A percentile compares a stretch with the other conserved stretches of the same genome.
Conservation (phyloP, 2,329 filamentous ascomycete genomes). For the Domatiomyces catenatus region DNA sequence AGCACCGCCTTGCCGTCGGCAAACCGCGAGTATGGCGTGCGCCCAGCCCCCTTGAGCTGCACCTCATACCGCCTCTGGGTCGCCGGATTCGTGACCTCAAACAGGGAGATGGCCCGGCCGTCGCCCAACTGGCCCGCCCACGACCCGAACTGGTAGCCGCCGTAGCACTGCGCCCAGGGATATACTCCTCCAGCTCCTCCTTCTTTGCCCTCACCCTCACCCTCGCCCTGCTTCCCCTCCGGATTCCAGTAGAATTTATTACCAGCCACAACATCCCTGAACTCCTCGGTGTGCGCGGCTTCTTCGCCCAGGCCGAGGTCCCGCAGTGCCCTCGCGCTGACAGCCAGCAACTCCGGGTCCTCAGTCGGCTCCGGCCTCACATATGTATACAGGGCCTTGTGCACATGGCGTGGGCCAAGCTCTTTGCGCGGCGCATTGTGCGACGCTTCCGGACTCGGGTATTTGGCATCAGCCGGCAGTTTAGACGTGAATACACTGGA, state of each 20-base stretch:
- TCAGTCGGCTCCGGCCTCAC: conserved; percentile 63
- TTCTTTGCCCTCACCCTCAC: too few relatives aligned
- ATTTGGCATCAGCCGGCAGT: conserved; percentile 61
- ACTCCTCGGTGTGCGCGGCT: conserved; percentile 57
- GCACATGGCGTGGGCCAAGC: conserved; percentile 69
- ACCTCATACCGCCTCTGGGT: conserved; percentile 69
- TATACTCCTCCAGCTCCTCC: conserved; percentile 53
- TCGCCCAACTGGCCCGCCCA: conserved; percentile 96
- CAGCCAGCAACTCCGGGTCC: conserved; percentile 62
- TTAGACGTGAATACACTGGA: conserved; percentile 49
- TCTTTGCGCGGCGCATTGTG: conserved; percentile 64
- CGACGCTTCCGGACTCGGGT: conserved; percentile 65
- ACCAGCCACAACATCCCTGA: conserved; percentile 62
- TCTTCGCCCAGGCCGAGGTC: conserved; percentile 62
- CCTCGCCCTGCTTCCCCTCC: conserved; percentile 39
- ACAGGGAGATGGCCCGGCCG: conserved; percentile 83
- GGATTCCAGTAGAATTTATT: conserved; percentile 56
- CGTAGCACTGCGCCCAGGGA: conserved; percentile 97
- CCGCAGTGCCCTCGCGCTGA: conserved; percentile 61
- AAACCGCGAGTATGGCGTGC: conserved; percentile 89
- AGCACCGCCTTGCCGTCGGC: conserved; percentile 91
- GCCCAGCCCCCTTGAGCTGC: conserved; percentile 84
- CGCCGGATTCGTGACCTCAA: conserved; percentile 64
- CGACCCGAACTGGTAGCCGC: conserved; percentile 51
- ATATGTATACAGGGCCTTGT: conserved; percentile 74